Evolutionary conservation across 1,139 yeast genomes (phyloP), one percentile per base, ranked within the genome.

Genomic region (Hyphopichia fennica): DNA sequence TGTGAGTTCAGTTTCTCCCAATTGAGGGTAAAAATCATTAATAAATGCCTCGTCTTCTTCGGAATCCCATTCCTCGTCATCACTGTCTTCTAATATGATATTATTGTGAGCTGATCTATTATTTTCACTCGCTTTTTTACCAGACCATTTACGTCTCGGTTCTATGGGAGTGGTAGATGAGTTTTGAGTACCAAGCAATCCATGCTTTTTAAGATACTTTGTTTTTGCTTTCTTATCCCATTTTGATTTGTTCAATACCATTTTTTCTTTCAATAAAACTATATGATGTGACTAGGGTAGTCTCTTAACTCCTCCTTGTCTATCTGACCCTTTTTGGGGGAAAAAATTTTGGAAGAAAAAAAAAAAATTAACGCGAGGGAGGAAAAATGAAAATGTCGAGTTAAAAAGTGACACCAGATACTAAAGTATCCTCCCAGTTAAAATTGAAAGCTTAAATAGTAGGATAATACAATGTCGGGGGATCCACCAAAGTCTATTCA

Each of bases 151-250:
- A 8, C 71, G 64, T 9, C 48, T 52, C 3, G 38, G 39, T 11
- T 41, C 49, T n/a, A 42, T 42, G 5, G 43, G 46, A n/a, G 36
- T 46, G 4, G 48, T 42, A 17, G 43, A 37, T 11, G 35, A 39
- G 14, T 51, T 53, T n/a, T n/a, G n/a, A n/a, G 10, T 30, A 4
- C 51, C 50, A 18, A 53, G 38, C 22, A 67, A 50, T 9, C 75
- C 75, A 53, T 73, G 77, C 46, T 72, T 72, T 48, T 60, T 63
- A 60, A 69, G 54, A 46, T 69, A 72, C 49, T 61, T 58, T 47
- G 53, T 46, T 48, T 69, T 73, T 37, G 77, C 77, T 52, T 68
- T 71, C 46, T 65, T 66, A 51, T 72, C 79, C 72, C 76, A 72
- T 53, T 72, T 73, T 10, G 69, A 61, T 46, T 72, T 67, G 52